phyloP scores from a whole-genome alignment of 352 stramenopile genomes.

The Elongisporangium prolatum region DNA sequence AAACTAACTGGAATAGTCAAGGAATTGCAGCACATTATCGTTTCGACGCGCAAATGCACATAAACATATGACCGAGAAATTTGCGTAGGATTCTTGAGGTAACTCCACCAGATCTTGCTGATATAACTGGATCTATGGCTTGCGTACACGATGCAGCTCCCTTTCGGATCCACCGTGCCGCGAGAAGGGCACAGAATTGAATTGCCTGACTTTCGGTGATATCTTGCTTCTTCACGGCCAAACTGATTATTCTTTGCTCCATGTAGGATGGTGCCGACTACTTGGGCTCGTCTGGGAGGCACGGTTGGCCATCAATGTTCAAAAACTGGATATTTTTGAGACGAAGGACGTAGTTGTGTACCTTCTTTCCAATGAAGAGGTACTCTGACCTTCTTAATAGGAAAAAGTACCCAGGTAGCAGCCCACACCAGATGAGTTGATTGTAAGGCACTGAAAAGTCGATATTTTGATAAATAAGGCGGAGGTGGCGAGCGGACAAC shows the following conservation, averaged over 20 bases:
- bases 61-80: too few relatives aligned
- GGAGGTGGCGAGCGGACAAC: slow-evolving; percentile 6
- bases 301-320: neutral
- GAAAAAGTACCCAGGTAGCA: slow-evolving; percentile 16
- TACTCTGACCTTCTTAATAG: slow-evolving; percentile 12
- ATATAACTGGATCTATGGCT: neutral
- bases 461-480: neutral
- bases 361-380: slow-evolving; percentile 8
- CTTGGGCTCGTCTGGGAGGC: neutral
- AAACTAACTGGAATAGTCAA: too few relatives aligned
- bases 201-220: neutral
- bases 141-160: neutral
- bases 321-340: slow-evolving; percentile 3
- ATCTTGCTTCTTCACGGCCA: neutral
- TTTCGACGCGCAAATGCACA: too few relatives aligned
- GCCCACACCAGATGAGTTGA: slow-evolving; percentile 10
- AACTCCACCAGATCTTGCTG: neutral
- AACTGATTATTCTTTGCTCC: slow-evolving; percentile 12
- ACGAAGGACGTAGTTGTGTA: slow-evolving; percentile 13
- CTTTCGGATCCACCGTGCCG: neutral
- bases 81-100: too few relatives aligned
- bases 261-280: neutral
- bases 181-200: neutral
- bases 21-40: too few relatives aligned
- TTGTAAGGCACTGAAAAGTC: slow-evolving; percentile 5